Evolutionary conservation across 352 stramenopile species (phyloP), one percentile per base, ranked within the genome.

Genomic region (Phytopythium montanum): DNA sequence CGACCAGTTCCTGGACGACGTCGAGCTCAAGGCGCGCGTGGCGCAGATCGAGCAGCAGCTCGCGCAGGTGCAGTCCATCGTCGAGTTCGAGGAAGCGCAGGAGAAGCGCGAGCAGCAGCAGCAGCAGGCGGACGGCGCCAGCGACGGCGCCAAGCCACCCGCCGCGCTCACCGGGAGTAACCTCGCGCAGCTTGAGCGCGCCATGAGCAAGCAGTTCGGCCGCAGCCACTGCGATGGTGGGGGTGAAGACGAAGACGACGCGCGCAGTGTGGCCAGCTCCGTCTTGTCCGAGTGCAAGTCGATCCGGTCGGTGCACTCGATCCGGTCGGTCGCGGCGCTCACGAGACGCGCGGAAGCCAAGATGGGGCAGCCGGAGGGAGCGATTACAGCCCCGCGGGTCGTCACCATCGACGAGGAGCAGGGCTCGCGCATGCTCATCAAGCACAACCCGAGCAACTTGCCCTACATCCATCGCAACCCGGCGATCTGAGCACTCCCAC

Each of bases 381-480:
- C 57, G 29, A 56, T 81, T n/a, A 56, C 79, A n/a, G 74, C 81
- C 41, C 92, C 94, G 33, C 75, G 85, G 16, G 70, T 97, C 6
- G 89, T 97, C 50, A 97, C 75, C 13, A 88, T 97, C 60, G 88
- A 95, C 52, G 87, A 98, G 59, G 90, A 97, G 61, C 72, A 95
- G 42, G 92, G 90, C 16, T 68, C 72, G 21, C 79, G 92, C 31
- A 74, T 97, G 72, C 79, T 90, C 52, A 92, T 96, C 67, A 97
- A 97, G 68, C 87, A 81, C 23, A 70, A 91, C 18, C 61, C 91
- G 18, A 97, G 90, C 61, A 98, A 98, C 63, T 74, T 98, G 53
- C 88, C 92, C 7, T 98, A 98, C 66, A 95, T 97, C 56, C 93
- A 98, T 73, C 88, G 92, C 44, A 98, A 98, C 69, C 92, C 92